Percentiles rank a stretch among this genome's conserved stretches.
Evolutionary conservation across 2,329 filamentous ascomycete species (phyloP).

Genomic region (Pyrenochaeta sp.): DNA sequence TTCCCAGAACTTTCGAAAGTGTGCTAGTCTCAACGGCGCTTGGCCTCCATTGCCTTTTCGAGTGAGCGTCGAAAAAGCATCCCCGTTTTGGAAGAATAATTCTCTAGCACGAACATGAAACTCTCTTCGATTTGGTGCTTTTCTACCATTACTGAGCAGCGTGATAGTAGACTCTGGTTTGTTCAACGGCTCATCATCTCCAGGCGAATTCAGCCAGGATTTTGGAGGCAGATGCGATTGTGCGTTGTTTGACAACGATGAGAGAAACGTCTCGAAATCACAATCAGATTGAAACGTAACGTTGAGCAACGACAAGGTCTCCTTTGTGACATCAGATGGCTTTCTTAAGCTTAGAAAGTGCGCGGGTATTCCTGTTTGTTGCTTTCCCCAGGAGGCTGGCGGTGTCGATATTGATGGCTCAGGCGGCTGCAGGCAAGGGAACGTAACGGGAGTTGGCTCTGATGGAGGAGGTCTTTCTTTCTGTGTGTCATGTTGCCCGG

Average conservation of each 20-base stretch:
- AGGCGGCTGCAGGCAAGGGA: conserved; percentile 58
- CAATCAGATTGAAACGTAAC: conserved; percentile 49
- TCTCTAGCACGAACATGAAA: conserved; percentile 61
- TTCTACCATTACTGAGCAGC: conserved; percentile 59
- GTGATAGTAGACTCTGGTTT: conserved; percentile 33
- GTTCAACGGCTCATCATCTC: conserved; percentile 37
- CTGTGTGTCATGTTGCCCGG: conserved; percentile 49
- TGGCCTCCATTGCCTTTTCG: conserved; percentile 58
- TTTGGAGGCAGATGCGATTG: conserved; percentile 51
- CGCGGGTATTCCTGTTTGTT: conserved; percentile 52
- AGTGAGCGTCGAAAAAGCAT: conserved; percentile 65
- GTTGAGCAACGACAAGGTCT: conserved; percentile 55
- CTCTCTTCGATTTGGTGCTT: conserved; percentile 57
- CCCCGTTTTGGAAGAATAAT: conserved; percentile 63
- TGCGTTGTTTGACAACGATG: conserved; percentile 41
- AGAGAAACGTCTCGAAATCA: conserved; percentile 52
- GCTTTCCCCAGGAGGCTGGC: conserved; percentile 45
- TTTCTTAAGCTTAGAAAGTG: conserved; percentile 55
- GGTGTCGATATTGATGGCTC: conserved; percentile 31
- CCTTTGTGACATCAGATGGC: conserved; percentile 51
- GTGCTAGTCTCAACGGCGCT: conserved; percentile 60
- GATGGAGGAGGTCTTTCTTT: conserved; percentile 58
- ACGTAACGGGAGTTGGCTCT: conserved; percentile 60
- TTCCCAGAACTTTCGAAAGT: conserved; percentile 68
- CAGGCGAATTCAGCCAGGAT: conserved; percentile 42